Base-by-base conservation (phyloP, 2,329 filamentous ascomycete genomes). In the Fusarium pseudograminearum region DNA sequence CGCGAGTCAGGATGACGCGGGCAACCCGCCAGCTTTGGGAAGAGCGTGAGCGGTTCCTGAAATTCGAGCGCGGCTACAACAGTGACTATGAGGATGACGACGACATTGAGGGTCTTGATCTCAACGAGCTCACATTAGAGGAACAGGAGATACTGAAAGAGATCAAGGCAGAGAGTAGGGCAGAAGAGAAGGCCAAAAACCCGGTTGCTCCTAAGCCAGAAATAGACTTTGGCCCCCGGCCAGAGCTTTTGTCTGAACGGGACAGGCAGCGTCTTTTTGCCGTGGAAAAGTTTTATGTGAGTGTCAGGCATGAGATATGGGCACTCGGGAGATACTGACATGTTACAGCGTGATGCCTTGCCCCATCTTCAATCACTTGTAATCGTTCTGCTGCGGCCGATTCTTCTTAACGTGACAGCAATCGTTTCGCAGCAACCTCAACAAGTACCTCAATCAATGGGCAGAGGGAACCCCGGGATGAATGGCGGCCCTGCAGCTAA, bases 11-110 rank as follows among this genome's bases (percentile, higher is more conserved):
- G 71, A 97, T 97, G 86, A 97, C 94, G 1, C 87, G 96, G 65
- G 93, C 93, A 7, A 95, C 97, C 81, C 89, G 93, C 57, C 96
- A 99, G 80, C 83, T 99, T 16, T 99, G 96, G 95, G 92, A 97
- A 71, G 94, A 97, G 77, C 89, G 96, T 48, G 94, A 98, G 74
- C 89, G 89, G 30, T 99, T 97, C 72, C 90, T 98, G 82, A 95
- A 92, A 76, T 97, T 93, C 71, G 95, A 98, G 74, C 87, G 96
- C 57, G 96, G 96, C 12, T 99, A 94, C 93, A 89, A 91, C 61
- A 84, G 84, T 2, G 72, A 81, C 42, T 77, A 83, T 53, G 81
- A 83, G 52, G 80, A 84, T 11, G 80, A 81, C 38, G 82, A 81
- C 31, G 82, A 85, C 33, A 81, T 83, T 50, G 82, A 84, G 50